Percentiles rank a stretch among this genome's conserved stretches.
phyloP scores from a whole-genome alignment of 352 stramenopile genomes.

The Globisporangium okanoganense region DNA sequence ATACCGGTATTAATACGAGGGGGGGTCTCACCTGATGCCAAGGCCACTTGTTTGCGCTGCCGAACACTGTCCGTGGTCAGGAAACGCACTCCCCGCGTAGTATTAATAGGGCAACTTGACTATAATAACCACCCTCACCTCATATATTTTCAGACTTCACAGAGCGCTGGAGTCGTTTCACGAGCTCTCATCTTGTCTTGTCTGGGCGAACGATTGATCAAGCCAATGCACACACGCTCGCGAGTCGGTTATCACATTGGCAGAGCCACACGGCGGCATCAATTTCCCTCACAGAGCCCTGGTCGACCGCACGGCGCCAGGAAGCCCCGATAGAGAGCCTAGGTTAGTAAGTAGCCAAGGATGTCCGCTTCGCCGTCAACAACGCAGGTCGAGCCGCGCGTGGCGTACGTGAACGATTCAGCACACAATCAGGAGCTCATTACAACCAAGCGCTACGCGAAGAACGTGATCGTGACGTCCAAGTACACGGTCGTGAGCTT shows the following conservation, averaged over 20 bases:
- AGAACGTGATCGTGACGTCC: slow-evolving; percentile 86
- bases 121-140: too few species aligned
- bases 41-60: too few species aligned
- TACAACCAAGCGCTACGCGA: slow-evolving; percentile 38
- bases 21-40: too few species aligned
- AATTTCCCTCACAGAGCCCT: not conserved
- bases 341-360: too few species aligned
- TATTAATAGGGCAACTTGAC: too few species aligned
- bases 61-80: too few species aligned
- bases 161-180: not conserved
- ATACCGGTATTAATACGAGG: too few species aligned
- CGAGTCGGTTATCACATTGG: not conserved
- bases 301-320: not conserved
- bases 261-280: not conserved
- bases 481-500: slow-evolving; percentile 94
- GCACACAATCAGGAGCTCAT: slow-evolving; percentile 56
- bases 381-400: slow-evolving; percentile 31
- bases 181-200: not conserved
- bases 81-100: too few species aligned
- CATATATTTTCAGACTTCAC: not conserved
- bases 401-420: slow-evolving; percentile 50
- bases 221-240: not conserved
- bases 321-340: not conserved
- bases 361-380: slow-evolving; percentile 8
- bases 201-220: not conserved